Conservation (phyloP, 768 basidiomycete genomes). For the Trametes cubensis region DNA sequence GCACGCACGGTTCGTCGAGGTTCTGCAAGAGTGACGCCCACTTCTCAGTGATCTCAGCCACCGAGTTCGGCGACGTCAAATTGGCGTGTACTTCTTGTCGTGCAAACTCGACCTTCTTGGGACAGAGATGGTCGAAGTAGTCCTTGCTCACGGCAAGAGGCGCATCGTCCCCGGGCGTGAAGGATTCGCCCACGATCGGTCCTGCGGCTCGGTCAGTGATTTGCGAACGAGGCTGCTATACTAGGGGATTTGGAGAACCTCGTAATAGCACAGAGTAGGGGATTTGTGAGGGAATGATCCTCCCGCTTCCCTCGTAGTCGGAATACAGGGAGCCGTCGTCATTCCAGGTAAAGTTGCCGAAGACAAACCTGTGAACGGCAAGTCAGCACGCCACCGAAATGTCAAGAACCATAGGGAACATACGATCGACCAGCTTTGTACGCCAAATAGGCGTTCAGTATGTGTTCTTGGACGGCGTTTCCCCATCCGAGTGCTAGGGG, state of each 20-base stretch:
- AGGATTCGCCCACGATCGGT: slow-evolving; percentile 15
- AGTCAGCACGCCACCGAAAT: neutral
- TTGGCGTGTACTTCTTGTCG: neutral
- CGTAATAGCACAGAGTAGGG: slow-evolving; percentile 54
- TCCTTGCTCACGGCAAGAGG: slow-evolving; percentile 13
- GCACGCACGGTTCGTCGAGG: slow-evolving; percentile 9
- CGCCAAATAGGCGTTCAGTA: slow-evolving; percentile 38
- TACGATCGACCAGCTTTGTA: slow-evolving; percentile 42
- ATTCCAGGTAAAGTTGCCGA: slow-evolving; percentile 60
- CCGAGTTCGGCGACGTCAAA: slow-evolving; percentile 2
- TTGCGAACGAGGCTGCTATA: neutral
- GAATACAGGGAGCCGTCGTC: slow-evolving; percentile 41
- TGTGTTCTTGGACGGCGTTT: slow-evolving; percentile 43
- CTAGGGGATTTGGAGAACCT: slow-evolving; percentile 40
- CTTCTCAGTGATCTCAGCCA: slow-evolving; percentile 2
- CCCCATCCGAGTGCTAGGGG: slow-evolving; percentile 38
- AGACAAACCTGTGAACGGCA: slow-evolving; percentile 42
- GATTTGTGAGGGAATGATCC: slow-evolving; percentile 51
- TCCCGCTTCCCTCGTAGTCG: slow-evolving; percentile 46
- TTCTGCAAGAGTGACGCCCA: slow-evolving; percentile 1
- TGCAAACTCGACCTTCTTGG: neutral
- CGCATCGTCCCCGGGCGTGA: slow-evolving; percentile 1
- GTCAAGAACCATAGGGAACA: slow-evolving; percentile 13
- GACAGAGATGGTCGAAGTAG: slow-evolving; percentile 20
- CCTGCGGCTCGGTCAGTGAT: neutral